Evolutionary conservation across 352 stramenopile species (phyloP), one percentile per base, ranked within the genome.

Genomic region (Plasmopara muralis): DNA sequence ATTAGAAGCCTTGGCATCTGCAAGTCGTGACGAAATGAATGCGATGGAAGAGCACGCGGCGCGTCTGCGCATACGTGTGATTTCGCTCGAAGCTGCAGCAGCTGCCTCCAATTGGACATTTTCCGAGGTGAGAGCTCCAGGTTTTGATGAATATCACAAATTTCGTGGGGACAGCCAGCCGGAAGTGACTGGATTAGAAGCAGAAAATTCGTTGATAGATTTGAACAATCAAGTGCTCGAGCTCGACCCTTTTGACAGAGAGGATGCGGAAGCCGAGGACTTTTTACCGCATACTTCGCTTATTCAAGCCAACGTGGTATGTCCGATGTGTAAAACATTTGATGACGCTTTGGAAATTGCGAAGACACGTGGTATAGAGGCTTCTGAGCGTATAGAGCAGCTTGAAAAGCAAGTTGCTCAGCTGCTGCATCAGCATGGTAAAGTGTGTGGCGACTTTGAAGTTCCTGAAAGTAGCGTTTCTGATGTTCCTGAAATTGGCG

Each of bases 11-110:
- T 58, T 78, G 37, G 49, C 54, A 4, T 62, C 54, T 33, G 53
- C 63, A 18, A 70, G 61, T 59, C 56, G 59, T 6, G 66, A 75
- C 43, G 61, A 75, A 60, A 62, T 67, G 53, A 55, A 62, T 18
- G 53, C 55, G 1, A 72, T 75, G 66, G 63, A 77, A 49, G 55
- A 74, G 9, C 51, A 74, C 12, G 60, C 59, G 9, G 52, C 35
- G 40, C 53, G 53, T 2, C 29, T 74, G n/a, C 66, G 61, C 14
- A 68, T 66, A 49, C 65, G 70, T 29, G 54, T 81, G 28, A 58
- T 67, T 3, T 65, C 64, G 16, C 50, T 81, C 2, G 59, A 71
- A 37, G 63, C 63, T 55, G 63, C 63, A 31, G 63, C 63, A 30
- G 63, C 50, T 55, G 63, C 63, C 41, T 41, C 54, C 6, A 28